Percentiles rank a stretch among this genome's conserved stretches.
Evolutionary conservation across 495 filamentous ascomycete genomes (phyloP).

Genomic region (Talaromyces thailandensis): DNA sequence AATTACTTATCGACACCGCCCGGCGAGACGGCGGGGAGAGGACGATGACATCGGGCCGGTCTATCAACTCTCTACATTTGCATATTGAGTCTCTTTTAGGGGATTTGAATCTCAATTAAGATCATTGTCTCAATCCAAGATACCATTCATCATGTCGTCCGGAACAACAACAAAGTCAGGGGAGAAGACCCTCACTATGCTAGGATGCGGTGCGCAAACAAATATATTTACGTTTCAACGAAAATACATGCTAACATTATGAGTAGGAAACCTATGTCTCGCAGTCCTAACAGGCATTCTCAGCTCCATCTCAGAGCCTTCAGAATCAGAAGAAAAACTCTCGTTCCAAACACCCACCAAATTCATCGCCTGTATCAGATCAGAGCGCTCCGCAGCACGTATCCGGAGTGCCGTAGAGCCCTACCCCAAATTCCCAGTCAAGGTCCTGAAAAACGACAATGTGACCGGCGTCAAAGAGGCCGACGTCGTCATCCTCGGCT

Average conservation of each 20-base stretch:
- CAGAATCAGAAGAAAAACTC: conserved; percentile 19
- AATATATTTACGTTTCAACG: neutral
- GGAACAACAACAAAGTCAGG: conserved; percentile 3
- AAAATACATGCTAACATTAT: neutral
- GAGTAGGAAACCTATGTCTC: conserved; percentile 66
- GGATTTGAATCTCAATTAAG: too few species aligned
- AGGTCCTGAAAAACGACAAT: conserved; percentile 45
- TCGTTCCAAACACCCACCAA: conserved; percentile 52
- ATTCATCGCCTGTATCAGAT: conserved; percentile 71
- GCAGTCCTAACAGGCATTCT: conserved; percentile 79
- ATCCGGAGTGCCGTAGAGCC: conserved; percentile 50
- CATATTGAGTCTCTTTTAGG: too few species aligned
- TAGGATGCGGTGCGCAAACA: conserved; percentile 57
- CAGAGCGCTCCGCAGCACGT: conserved; percentile 50
- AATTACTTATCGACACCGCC: neutral
- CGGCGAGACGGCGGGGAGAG: neutral
- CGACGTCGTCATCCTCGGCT: conserved; percentile 62
- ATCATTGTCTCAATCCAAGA: too few species aligned
- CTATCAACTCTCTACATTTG: neutral
- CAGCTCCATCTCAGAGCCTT: conserved; percentile 39
- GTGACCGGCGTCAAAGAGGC: conserved; percentile 45
- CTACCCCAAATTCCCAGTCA: conserved; percentile 20
- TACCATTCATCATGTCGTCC: neutral
- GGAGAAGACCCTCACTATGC: conserved; percentile 57
- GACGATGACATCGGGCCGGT: neutral